phyloP scores from a whole-genome alignment of 192 early-diverging fungal genomes.

The Coemansia sp. region DNA sequence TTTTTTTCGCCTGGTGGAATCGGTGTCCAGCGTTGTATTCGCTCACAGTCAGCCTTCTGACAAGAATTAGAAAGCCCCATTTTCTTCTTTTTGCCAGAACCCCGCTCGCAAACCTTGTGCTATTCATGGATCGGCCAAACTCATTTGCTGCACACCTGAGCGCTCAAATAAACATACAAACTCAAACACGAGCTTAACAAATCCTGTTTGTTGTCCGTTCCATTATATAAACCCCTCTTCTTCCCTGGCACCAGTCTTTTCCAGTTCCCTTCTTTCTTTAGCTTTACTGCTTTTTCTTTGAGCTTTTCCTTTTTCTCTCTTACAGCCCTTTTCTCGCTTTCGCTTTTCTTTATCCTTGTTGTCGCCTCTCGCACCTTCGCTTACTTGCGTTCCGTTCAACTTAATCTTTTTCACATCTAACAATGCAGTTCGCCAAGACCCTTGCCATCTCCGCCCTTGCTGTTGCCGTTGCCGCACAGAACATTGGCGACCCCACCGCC shows the following conservation, averaged over 20 bases:
- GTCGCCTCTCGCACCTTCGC: not conserved
- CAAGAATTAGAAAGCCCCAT: not conserved
- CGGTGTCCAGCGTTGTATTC: not conserved
- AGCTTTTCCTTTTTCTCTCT: not conserved
- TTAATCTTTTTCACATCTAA: not conserved
- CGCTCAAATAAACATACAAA: not conserved
- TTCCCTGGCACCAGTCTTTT: too few relatives aligned
- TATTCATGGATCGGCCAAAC: constrained; percentile 8
- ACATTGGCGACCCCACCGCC: constrained; percentile 13
- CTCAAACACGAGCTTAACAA: not conserved
- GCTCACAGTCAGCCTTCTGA: not conserved
- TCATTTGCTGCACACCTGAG: not conserved
- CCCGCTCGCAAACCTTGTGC: not conserved
- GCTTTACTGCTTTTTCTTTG: constrained; percentile 14
- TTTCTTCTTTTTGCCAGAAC: not conserved
- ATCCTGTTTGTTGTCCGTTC: not conserved
- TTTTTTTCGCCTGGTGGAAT: not conserved
- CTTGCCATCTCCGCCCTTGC: constrained; percentile 41
- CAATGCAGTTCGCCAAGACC: constrained; percentile 53
- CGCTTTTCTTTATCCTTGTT: not conserved
- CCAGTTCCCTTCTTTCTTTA: not conserved
- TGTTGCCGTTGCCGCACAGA: constrained; percentile 39
- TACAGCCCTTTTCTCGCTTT: not conserved
- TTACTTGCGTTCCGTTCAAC: not conserved
- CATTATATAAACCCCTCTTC: not conserved